Base-by-base conservation (phyloP, 352 stramenopile genomes). In the Phytophthora sp. region DNA sequence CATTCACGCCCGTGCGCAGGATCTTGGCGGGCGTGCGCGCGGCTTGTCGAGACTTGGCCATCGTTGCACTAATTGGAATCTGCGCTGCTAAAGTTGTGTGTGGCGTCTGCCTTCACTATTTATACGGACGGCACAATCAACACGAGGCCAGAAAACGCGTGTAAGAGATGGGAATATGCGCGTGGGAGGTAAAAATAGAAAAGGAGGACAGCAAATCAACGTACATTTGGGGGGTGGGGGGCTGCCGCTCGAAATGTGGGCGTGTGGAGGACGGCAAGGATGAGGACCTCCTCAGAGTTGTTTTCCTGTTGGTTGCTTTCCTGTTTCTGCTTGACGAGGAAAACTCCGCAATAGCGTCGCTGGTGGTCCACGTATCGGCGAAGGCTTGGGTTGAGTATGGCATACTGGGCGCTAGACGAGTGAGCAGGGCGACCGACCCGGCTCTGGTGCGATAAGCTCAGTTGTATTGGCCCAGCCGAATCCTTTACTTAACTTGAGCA, bases 331-430 rank as follows among this genome's bases (percentile, higher is more conserved):
- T 63, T 73, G 70, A 68, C 65, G 46, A 55, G 66, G 65, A 74
- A 74, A 72, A 64, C 56, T 73, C 66, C 15, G 59, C 62, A 74
- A 71, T 73, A 76, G 46, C 12, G 47, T 16, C 30, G 46, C 23
- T 56, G 35, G 31, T 63, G 38, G 66, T 69, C 66, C 52, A 65
- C 49, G 45, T 47, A 49, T 63, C 29, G 42, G 16, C 13, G 29
- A 59, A 23, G 27, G 23, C 42, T 63, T 50, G 42, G 18, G 31
- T 54, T 57, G 57, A 63, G 11, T 70, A 69, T 60, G 24, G 4
- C 36, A 74, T 74, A 74, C 49, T 59, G 21, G 27, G 11, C 2
- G 24, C 61, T 66, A 66, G 55, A 47, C 9, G 18, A 54, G 49
- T 57, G 54, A 62, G 41, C 16, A 18, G 46, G 52, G 31, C 16